Base-by-base conservation (phyloP, 768 basidiomycete genomes). In the Rickenella mellea region DNA sequence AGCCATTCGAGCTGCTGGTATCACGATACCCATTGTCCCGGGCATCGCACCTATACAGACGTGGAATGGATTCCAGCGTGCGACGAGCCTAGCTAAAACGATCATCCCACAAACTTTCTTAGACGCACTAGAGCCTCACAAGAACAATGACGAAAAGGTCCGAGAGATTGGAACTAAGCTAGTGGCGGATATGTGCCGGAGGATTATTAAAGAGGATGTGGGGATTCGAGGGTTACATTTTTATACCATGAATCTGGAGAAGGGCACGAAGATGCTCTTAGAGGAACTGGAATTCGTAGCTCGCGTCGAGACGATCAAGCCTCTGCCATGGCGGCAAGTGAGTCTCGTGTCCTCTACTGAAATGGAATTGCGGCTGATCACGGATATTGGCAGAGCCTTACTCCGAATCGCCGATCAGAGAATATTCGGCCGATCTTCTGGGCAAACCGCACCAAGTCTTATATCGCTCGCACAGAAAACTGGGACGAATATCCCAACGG, bases 401-500 rank as follows among this genome's bases (percentile, higher is more conserved):
- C 94, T 2, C 91, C 93, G 15, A 88, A 74, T 56, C 75, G 96
- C 44, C 83, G 94, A 39, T 71, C 78, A 49, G 96, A 99, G 64
- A 83, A 76, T 37, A 98, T 94, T 49, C 83, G 96, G 26, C 96
- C 96, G 3, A 98, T 99, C 56, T 98, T 98, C 70, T 98, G 94
- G 93, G 91, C 96, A 10, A 98, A 99, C 65, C 74, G 94, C 28
- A 76, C 91, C 27, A 86, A 92, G 56, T 96, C 92, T 1, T 98
- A 98, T 59, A 70, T 98, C 35, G 88, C 88, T 6, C 83, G 94
- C 41, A 98, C 96, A 11, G 92, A 96, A 58, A 89, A 96, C 56
- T 99, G 96, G 96, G 96, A 99, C 57, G 94, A 98, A 59, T 98
- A 96, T 61, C 96, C 96, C 39, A 99, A 99, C 60, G 96, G 96